A percentile compares a stretch with the other conserved stretches of the same genome.
Conservation (phyloP, 139 green algal species). For the Micractinium sp. region DNA sequence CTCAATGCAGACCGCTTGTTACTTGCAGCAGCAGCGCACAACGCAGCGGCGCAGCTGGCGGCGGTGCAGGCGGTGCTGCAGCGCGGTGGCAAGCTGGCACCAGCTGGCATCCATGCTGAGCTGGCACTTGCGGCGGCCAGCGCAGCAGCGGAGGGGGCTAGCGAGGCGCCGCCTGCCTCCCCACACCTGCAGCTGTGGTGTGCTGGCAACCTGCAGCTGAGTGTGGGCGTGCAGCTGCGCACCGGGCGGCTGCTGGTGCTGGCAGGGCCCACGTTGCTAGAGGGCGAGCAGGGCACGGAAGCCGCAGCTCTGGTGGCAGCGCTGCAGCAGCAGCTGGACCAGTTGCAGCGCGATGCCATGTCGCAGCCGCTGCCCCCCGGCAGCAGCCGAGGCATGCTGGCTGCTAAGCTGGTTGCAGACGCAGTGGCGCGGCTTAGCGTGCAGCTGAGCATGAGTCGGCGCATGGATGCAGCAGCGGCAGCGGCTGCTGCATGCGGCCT, state of each 20-base stretch:
- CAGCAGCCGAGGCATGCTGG: constrained; percentile 22
- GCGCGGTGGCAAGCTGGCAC: background rate
- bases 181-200: constrained; percentile 15
- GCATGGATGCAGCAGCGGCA: background rate
- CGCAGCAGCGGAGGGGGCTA: background rate
- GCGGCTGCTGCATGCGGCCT: constrained; percentile 2
- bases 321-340: constrained; percentile 21
- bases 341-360: constrained; percentile 2
- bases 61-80: constrained; percentile 22
- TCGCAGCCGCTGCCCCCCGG: constrained; percentile 20
- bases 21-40: constrained; percentile 10
- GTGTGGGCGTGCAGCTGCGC: constrained; percentile 21
- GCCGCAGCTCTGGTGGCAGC: background rate
- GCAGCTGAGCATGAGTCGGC: constrained; percentile 4
- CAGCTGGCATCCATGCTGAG: background rate
- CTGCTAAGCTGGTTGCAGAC: background rate
- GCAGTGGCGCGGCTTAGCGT: constrained; percentile 3
- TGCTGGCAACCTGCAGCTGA: constrained; percentile 23
- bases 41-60: constrained; percentile 20
- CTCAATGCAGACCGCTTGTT: constrained; percentile 11
- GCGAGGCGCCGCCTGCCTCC: background rate
- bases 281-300: background rate
- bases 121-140: background rate
- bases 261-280: background rate
- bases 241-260: constrained; percentile 17